Conservation (phyloP, 2,329 filamentous ascomycete genomes). For the Stagonosporopsis tanaceti region DNA sequence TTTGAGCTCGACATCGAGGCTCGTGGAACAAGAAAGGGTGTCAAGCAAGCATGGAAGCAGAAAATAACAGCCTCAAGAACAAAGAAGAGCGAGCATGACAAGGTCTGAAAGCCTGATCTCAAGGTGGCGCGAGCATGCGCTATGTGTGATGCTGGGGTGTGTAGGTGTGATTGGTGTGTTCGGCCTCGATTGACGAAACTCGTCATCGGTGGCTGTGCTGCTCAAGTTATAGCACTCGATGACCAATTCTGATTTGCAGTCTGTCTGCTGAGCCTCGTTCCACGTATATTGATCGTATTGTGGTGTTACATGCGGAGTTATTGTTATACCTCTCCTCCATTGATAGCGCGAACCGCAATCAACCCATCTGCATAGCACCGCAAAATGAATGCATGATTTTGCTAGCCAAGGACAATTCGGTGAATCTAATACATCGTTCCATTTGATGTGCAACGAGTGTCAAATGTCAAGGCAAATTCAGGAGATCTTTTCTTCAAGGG, state of each 20-base stretch:
- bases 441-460: not conserved
- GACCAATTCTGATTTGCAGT: not conserved
- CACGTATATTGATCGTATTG: not conserved
- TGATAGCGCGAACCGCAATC: not conserved
- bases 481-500: not conserved
- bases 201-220: constrained; percentile 21
- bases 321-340: not conserved
- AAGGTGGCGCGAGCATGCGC: constrained; percentile 8
- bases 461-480: not conserved
- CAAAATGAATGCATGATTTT: not conserved
- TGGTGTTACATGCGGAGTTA: not conserved
- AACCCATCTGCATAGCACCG: not conserved
- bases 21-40: constrained; percentile 5
- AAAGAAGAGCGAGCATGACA: not conserved
- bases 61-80: not conserved
- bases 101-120: constrained; percentile 11
- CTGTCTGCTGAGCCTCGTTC: not conserved
- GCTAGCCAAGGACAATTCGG: not conserved
- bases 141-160: constrained; percentile 19
- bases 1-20: constrained; percentile 34
- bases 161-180: constrained; percentile 6
- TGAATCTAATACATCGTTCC: not conserved
- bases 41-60: constrained; percentile 12
- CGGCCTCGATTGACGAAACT: constrained; percentile 1
- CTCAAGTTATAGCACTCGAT: not conserved